Conservation (phyloP, 2,329 filamentous ascomycete species). For the Diaporthe citri region DNA sequence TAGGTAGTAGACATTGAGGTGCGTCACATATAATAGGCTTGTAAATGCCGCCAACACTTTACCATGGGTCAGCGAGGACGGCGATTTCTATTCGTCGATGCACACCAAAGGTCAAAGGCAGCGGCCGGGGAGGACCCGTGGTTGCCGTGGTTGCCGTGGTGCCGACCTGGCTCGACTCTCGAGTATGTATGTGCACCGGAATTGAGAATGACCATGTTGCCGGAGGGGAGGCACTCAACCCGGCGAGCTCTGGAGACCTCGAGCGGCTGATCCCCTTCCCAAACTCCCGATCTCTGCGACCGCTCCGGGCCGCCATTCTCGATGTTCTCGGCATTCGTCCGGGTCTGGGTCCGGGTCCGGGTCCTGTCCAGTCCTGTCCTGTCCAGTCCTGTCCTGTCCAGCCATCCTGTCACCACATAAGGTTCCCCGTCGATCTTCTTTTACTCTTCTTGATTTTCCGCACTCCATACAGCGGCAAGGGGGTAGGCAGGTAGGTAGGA, state of each 20-base stretch:
- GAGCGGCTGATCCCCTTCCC: neutral
- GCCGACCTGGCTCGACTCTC: neutral
- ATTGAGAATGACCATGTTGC: neutral
- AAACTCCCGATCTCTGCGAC: neutral
- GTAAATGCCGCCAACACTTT: neutral
- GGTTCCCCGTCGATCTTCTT: neutral
- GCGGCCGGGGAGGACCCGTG: neutral
- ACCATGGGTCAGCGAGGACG: neutral
- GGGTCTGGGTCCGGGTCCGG: neutral
- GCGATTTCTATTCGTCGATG: neutral
- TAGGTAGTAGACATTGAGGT: neutral
- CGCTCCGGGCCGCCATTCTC: neutral
- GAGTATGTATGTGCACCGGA: too few relatives aligned
- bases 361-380: neutral
- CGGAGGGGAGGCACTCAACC: neutral
- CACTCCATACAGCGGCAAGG: neutral
- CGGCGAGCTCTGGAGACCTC: neutral
- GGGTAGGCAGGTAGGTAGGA: neutral
- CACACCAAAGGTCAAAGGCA: neutral
- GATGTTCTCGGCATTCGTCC: neutral
- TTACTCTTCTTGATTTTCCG: constrained; percentile 16
- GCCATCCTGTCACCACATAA: neutral
- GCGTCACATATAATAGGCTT: neutral
- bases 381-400: neutral
- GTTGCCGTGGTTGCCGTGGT: neutral